Evolutionary conservation across 2,329 filamentous ascomycete genomes (phyloP), one percentile per base, ranked within the genome.

Genomic region (Diaporthe citriasiana): DNA sequence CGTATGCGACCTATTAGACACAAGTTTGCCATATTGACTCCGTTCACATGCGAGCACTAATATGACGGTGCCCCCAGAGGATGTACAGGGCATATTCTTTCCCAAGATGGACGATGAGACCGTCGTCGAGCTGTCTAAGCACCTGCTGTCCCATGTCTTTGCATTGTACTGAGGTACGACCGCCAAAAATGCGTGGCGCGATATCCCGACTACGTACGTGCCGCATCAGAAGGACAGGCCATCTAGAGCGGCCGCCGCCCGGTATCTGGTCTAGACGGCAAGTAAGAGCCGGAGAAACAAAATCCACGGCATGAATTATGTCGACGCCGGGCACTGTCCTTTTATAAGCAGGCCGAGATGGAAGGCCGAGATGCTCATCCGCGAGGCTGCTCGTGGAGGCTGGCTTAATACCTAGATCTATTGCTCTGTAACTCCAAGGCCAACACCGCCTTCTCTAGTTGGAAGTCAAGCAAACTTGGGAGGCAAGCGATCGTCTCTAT

Each of bases 81-180:
- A 80, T 63, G 75, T 71, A 8, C 77, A 78, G 63, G 73, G 56
- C 6, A n/a, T 79, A 74, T 78, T 79, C 38, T 78, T 79, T 69
- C 77, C 79, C 51, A 77, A 78, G 70, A 19, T 78, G 1, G 65
- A 76, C 25, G 77, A 79, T 50, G 72, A 70, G 25, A 76, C 60
- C 9, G 53, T 76, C 17, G 74, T 72, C 19, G 71, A 77, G 51
- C 73, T 79, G 12, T 71, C 56, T 6, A 76, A 77, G 38, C 74
- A 78, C 47, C 60, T 79, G 5, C 75, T 59, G 9, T 74, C 78
- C 17, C 78, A 79, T 19, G 78, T 78, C 51, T 65, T 80, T 13
- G 77, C 55, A 1, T n/a, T 74, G 33, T 78, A 71, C 40, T 79
- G 77, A 77, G 57, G 75, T 33, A 76, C 70, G 10, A 78, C 76